phyloP scores from a whole-genome alignment of 208 protist genomes.

The Leishmania aethiopica region DNA sequence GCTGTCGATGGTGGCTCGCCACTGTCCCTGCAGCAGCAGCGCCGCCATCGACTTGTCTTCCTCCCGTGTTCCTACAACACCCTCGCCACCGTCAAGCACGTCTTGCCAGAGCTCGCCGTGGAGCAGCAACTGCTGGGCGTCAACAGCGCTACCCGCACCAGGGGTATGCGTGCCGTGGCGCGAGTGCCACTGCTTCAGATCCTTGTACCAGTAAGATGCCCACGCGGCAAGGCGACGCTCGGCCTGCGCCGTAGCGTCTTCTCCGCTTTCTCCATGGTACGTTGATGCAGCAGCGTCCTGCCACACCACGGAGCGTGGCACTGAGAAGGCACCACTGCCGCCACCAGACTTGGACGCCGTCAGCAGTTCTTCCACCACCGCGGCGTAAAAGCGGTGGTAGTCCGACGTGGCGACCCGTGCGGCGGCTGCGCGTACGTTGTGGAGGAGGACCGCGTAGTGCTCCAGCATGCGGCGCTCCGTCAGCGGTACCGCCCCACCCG shows the following conservation, averaged over 20 bases:
- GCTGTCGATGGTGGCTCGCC: background rate
- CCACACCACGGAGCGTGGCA: slow-evolving; percentile 11
- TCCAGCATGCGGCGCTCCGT: slow-evolving; percentile 21
- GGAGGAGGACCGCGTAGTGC: slow-evolving; percentile 26
- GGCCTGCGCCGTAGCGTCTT: slow-evolving; percentile 10
- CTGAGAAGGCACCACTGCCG: background rate
- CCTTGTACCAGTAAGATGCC: slow-evolving; percentile 10
- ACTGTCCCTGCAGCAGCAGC: slow-evolving; percentile 16
- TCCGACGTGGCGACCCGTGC: slow-evolving; percentile 16
- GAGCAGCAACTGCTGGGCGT: background rate
- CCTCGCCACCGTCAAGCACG: background rate
- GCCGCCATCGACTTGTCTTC: slow-evolving; percentile 7
- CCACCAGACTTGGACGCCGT: background rate
- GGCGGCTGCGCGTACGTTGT: slow-evolving; percentile 6
- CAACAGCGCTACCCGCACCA: background rate
- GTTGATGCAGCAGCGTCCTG: background rate
- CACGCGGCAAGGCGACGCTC: slow-evolving; percentile 15
- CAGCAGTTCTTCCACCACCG: background rate
- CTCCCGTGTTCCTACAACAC: background rate
- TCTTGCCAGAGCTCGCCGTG: background rate
- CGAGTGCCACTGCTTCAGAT: background rate
- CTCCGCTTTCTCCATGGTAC: background rate
- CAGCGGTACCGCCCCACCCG: background rate
- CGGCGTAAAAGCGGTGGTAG: slow-evolving; percentile 4
- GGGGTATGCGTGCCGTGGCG: background rate